Base-by-base conservation (phyloP, 1,284 basidiomycete genomes). In the Malassezia psittaci region DNA sequence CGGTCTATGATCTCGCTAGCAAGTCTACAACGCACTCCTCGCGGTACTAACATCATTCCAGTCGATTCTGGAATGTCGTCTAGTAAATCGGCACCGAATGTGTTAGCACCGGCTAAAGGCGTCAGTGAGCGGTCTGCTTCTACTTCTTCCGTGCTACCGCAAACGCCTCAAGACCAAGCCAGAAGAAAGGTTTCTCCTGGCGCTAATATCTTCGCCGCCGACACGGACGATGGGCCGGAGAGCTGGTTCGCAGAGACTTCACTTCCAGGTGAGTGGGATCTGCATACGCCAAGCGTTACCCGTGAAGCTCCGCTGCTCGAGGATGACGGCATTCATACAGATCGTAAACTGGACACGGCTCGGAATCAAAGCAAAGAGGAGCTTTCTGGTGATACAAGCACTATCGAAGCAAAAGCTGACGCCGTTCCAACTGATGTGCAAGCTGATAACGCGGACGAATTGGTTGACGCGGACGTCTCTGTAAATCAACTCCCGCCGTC, bases 161-260 rank as follows among this genome's bases (percentile, higher is more conserved):
- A 13, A 11, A 47, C 45, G 32, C 45, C 32, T 19, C 16, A 47
- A 8, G 45, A 47, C 11, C 32, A 15, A 36, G 21, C 38, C 16
- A 11, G 13, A 36, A 16, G 45, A 18, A 43, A 43, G 41, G 29
- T 11, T 12, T 16, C 45, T 12, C 45, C 16, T 2, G 18, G 10
- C 36, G 5, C 19, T 21, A 21, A 29, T 29, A 38, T 48, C 47
- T 32, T 39, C 12, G 33, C 11, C 6, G 4, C 8, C 35, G 33
- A 33, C 18, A 38, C 9, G 6, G 36, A 13, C 9, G 47, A 18
- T 24, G 47, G 47, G 16, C 47, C 47, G 3, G 47, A 48, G 2
- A 35, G 36, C 19, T 48, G 47, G 47, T 48, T 48, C 15, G 34
- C 47, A 15, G 47, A 48, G 18, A 38, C 47, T 21, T 48, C 47